Base-by-base conservation (phyloP, 139 green algal genomes). In the Volvox reticuliferus region DNA sequence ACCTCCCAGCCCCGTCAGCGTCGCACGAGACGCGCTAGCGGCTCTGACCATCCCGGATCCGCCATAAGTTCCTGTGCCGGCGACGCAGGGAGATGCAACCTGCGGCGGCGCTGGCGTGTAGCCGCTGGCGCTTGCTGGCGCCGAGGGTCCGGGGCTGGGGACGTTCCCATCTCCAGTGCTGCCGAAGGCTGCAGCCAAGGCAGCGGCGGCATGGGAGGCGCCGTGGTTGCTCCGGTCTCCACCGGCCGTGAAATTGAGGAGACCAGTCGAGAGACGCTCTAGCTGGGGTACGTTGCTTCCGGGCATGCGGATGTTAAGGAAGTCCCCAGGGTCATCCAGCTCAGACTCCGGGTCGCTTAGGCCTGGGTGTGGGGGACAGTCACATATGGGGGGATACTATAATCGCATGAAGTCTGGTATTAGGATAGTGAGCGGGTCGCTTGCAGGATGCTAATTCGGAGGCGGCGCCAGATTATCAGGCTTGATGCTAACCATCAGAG, bases 181-280 rank as follows among this genome's bases (percentile, higher is more conserved):
- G 67, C 83, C 83, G 13, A 81, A 61, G 32, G 75, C 75, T 33
- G 75, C 32, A 1, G 33, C 33, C 75, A 81, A 5, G 21, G 75
- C 75, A 35, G 75, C 32, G 32, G 33, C 33, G 32, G 75, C 75
- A 20, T 24, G 30, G 32, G 75, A 81, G 75, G 65, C 33, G 2
- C 85, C 85, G 44, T 82, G 69, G 19, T 20, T 71, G 69, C 69
- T 82, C 37, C 69, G 69, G n/a, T 89, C 69, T 0, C 68, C 68
- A 9, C 84, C 83, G 28, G 67, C 36, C 32, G 86, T 90, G 9
- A 76, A 37, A 16, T 65, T 63, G 2, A 90, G 86, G 68, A 90
- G 75, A 20, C 73, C 86, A 12, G 86, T 90, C 13, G 73, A 76
- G 35, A 90, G 86, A 76, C 86, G 86, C 86, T 90, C 86, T 22